Evolutionary conservation across 805 yeast species (phyloP).

Genomic region (Lipomyces spencermartinsiae): DNA sequence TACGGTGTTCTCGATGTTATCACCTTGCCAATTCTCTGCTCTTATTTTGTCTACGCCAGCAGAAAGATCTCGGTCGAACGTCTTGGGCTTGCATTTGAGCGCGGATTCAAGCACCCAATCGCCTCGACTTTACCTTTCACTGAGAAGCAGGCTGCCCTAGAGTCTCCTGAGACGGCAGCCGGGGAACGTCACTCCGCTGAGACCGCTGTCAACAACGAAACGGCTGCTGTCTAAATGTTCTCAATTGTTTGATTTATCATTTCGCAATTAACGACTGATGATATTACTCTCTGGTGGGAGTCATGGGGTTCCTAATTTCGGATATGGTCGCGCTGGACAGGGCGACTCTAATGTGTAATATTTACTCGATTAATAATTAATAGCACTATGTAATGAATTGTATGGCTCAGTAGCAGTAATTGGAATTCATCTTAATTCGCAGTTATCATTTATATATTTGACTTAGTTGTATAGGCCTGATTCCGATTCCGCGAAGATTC

Average conservation of each 20-base stretch:
- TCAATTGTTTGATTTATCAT: background rate
- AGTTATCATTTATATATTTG: too few species aligned
- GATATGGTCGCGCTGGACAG: too few species aligned
- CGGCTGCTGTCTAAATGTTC: constrained; percentile 6
- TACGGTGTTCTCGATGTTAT: constrained; percentile 54
- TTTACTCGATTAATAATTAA: too few species aligned
- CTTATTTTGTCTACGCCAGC: constrained; percentile 39
- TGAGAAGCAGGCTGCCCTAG: constrained; percentile 17
- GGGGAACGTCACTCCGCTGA: constrained; percentile 20
- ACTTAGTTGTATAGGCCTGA: too few species aligned
- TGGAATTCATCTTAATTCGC: too few species aligned
- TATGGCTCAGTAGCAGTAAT: too few species aligned
- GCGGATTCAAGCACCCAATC: constrained; percentile 17
- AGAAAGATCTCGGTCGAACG: constrained; percentile 37
- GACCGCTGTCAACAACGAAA: constrained; percentile 18
- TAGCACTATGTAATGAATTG: too few species aligned
- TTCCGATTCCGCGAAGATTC: too few species aligned
- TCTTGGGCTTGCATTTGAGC: constrained; percentile 37
- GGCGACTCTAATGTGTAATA: too few species aligned
- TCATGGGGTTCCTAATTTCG: too few species aligned
- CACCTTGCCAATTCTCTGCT: constrained; percentile 46
- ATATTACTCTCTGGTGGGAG: too few species aligned
- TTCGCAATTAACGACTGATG: too few species aligned
- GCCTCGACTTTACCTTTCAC: constrained; percentile 8
- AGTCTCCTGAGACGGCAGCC: background rate